Evolutionary conservation across 352 stramenopile species (phyloP).

Genomic region (Bremia lactucae): DNA sequence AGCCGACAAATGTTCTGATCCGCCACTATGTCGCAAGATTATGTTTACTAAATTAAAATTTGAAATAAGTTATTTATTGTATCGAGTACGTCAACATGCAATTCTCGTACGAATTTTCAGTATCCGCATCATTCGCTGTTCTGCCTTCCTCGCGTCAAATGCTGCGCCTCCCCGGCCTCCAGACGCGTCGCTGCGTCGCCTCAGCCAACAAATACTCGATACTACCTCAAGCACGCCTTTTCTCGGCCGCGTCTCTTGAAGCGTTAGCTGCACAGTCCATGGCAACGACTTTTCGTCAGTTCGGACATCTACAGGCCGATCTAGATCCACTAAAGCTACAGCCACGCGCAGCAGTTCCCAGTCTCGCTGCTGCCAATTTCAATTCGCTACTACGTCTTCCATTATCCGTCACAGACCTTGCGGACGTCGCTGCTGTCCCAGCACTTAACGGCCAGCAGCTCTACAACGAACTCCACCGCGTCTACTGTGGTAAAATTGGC

Average conservation of each 20-base stretch:
- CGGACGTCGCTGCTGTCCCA: constrained; percentile 12
- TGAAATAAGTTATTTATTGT: too few species aligned
- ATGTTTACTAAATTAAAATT: too few species aligned
- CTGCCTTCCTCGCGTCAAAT: constrained; percentile 15
- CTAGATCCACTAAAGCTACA: constrained; percentile 54
- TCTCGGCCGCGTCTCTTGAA: constrained; percentile 40
- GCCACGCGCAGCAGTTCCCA: constrained; percentile 17
- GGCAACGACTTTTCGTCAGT: constrained; percentile 59
- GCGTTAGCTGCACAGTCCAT: constrained; percentile 55
- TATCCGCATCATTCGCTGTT: too few species aligned
- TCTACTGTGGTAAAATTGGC: constrained; percentile 74
- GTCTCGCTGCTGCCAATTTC: constrained; percentile 38
- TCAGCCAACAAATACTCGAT: constrained; percentile 8
- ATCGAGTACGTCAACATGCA: too few species aligned
- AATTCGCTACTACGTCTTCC: constrained; percentile 31
- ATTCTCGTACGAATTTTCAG: too few species aligned
- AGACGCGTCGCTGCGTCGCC: constrained; percentile 17
- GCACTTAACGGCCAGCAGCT: constrained; percentile 29
- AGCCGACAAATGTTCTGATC: too few species aligned
- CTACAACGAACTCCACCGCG: constrained; percentile 45
- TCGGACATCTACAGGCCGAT: constrained; percentile 63
- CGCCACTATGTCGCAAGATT: too few species aligned
- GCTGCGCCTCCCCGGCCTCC: constrained; percentile 41
- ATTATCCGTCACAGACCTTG: constrained; percentile 12
- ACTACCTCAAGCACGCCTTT: constrained; percentile 14